Evolutionary conservation across 768 basidiomycete species (phyloP).

Genomic region (Boletales sp.): DNA sequence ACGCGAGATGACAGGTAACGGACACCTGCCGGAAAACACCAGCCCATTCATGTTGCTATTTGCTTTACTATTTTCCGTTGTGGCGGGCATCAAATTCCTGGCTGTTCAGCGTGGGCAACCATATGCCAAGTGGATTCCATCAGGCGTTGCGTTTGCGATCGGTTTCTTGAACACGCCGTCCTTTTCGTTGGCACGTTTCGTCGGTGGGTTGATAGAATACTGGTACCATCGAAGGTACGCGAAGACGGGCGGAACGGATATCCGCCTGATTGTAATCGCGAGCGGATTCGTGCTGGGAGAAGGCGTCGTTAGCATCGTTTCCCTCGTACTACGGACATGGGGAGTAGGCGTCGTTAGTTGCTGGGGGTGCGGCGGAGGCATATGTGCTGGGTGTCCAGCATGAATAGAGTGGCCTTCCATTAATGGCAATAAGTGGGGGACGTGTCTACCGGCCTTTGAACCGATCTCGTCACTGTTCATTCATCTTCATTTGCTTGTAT

Average conservation of each 20-base stretch:
- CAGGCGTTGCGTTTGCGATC: slow-evolving; percentile 92
- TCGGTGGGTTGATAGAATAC: slow-evolving; percentile 83
- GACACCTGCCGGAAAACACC: slow-evolving; percentile 75
- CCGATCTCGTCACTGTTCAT: neutral
- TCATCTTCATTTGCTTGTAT: neutral
- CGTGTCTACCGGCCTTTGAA: neutral
- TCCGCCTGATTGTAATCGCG: slow-evolving; percentile 80
- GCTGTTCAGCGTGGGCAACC: slow-evolving; percentile 44
- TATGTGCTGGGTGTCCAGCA: slow-evolving; percentile 66
- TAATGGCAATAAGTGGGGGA: slow-evolving; percentile 4
- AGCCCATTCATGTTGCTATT: slow-evolving; percentile 76
- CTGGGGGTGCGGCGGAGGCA: slow-evolving; percentile 77
- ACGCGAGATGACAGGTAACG: slow-evolving; percentile 55
- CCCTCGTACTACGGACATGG: slow-evolving; percentile 67
- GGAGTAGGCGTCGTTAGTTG: slow-evolving; percentile 80
- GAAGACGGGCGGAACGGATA: slow-evolving; percentile 52
- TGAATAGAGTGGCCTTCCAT: slow-evolving; percentile 14
- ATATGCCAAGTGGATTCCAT: slow-evolving; percentile 80
- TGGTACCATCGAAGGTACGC: slow-evolving; percentile 53
- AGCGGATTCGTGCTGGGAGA: slow-evolving; percentile 97
- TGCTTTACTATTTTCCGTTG: slow-evolving; percentile 62
- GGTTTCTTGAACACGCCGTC: slow-evolving; percentile 95
- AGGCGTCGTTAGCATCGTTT: slow-evolving; percentile 82
- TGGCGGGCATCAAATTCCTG: slow-evolving; percentile 66
- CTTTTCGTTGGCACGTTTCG: slow-evolving; percentile 86